Evolutionary conservation across 2,329 filamentous ascomycete genomes (phyloP), one percentile per base, ranked within the genome.

Genomic region (Fusarium sp.): DNA sequence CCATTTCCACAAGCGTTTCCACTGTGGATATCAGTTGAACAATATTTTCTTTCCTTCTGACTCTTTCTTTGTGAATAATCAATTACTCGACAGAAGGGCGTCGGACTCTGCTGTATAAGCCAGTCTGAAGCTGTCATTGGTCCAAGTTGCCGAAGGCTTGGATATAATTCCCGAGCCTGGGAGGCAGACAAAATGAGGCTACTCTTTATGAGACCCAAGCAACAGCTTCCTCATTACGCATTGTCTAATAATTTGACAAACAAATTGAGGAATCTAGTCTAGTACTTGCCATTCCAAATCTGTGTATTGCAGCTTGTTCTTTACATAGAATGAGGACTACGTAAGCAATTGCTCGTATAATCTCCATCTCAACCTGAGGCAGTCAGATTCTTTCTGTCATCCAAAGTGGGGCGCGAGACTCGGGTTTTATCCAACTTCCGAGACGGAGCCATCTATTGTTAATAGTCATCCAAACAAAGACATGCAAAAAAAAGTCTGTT

Each of bases 1-100:
- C 46, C 53, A 52, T 46, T 22, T 36, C 58, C 45, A 59, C 39
- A 31, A 10, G 11, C 9, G 53, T 65, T 58, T 44, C 62, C 58
- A 64, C 46, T 49, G 29, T 58, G 58, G 51, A 47, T 40, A 45
- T 28, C 22, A 13, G 26, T 38, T 29, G 5, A 22, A 34, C 28
- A 25, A 19, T 19, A 29, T 45, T 46, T 49, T 50, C 45, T 47
- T 36, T 53, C 55, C 48, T 40, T 59, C 39, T 43, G 26, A 63
- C 49, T 40, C 38, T 25, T 60, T 45, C 34, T n/a, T 34, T 25
- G 24, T 28, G 35, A 41, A 40, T 28, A 22, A 38, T 38, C 35
- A 22, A 15, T 24, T 38, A 38, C 22, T 39, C 22, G 22, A 12
- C n/a, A 25, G 38, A 65, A 53, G 29, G 45, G 57, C 43, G 48